Evolutionary conservation across 1,284 basidiomycete genomes (phyloP), one percentile per base, ranked within the genome.

Genomic region (Austroboletus rostrupii): DNA sequence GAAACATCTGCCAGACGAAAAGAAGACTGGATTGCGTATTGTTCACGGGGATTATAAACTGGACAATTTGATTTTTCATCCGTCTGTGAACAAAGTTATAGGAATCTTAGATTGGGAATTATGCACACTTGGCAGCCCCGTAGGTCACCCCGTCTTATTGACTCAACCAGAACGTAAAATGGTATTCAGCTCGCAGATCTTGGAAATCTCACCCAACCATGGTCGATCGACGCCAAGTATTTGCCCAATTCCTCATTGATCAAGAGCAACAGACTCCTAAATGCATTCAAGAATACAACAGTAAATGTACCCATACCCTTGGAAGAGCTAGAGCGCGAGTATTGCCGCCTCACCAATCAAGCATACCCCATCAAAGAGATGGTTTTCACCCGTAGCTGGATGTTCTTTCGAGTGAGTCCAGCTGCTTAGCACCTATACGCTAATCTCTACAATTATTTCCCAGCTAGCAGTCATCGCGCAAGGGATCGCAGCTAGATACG

Each of bases 1-100:
- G 45, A 67, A 70, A 36, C 78, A 90, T 58, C 73, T 92, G 47
- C 93, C 91, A 0, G 78, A 86, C 60, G 87, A 89, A 63, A 78
- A 74, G 57, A 83, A 84, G 69, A 77, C 76, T 14, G 87, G 87
- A 2, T 73, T 83, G 46, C 80, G 89, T 33, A 83, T 96, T 55
- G 91, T 97, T 5, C 95, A 98, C 65, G 95, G 96, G 20, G 95
- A 98, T 69, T 98, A 92, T 68, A 99, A 99, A 70, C 78, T 97
- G 20, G 95, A 99, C 69, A 99, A 98, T 66, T 68, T 98, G 58
- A 81, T 98, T 54, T 98, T 94, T 71, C 94, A 97, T 64, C 89
- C 90, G 0, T 93, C 87, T 2, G 87, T 97, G 70, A 91, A 94
- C 52, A 75, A 82, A 41, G 93, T 98, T 2, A 94, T 98, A 60